phyloP scores from a whole-genome alignment of 2,329 filamentous ascomycete species.

The Pochonia chlamydosporia region DNA sequence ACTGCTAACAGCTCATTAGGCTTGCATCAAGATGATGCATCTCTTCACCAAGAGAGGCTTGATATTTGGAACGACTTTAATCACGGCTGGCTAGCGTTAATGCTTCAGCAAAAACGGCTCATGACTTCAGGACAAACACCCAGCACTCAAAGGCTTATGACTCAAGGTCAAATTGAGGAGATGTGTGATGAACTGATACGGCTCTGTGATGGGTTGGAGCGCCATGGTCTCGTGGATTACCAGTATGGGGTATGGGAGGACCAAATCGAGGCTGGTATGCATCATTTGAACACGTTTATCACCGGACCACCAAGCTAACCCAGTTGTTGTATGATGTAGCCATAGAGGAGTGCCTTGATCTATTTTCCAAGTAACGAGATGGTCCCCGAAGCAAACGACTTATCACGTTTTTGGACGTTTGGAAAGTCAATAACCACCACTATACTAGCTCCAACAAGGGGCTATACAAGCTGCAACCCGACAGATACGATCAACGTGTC shows the following conservation, averaged over 20 bases:
- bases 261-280: constrained; percentile 74
- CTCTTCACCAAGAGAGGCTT: constrained; percentile 68
- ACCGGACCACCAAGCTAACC: constrained; percentile 1
- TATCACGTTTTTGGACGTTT: neutral
- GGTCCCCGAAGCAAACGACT: neutral
- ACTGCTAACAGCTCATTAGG: constrained; percentile 34
- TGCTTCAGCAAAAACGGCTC: constrained; percentile 79
- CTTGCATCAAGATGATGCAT: constrained; percentile 76
- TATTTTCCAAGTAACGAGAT: neutral
- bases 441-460: no score
- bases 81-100: constrained; percentile 77
- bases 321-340: neutral
- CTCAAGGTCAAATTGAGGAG: constrained; percentile 62
- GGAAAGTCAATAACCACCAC: no score
- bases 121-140: constrained; percentile 53
- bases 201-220: constrained; percentile 81
- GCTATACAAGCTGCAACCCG: no score
- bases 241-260: constrained; percentile 97
- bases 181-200: constrained; percentile 79
- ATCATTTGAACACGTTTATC: constrained; percentile 17
- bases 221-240: constrained; percentile 93
- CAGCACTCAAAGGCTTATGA: constrained; percentile 58
- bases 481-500: no score
- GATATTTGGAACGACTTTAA: constrained; percentile 94
- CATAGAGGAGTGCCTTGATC: constrained; percentile 8